Evolutionary conservation across 805 yeast species (phyloP).

Genomic region (Pichia heedii): DNA sequence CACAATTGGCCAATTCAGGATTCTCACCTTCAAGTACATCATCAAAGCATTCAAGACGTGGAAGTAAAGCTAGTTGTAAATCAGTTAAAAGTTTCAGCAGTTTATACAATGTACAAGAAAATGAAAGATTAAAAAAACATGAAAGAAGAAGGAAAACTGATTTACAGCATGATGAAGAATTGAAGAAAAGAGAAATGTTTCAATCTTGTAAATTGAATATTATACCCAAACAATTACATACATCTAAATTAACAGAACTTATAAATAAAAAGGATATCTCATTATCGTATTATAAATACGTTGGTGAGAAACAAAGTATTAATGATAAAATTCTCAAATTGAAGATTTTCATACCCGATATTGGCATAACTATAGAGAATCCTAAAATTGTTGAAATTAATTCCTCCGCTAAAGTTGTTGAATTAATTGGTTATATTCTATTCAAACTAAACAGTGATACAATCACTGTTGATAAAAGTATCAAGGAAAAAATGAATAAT

Average conservation of each 20-base stretch:
- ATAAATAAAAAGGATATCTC: conserved; percentile 38
- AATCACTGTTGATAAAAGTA: background rate
- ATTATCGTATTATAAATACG: conserved; percentile 29
- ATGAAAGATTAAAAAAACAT: background rate
- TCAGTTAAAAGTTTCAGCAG: conserved; percentile 2
- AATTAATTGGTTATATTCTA: conserved; percentile 48
- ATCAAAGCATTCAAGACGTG: background rate
- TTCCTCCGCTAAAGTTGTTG: conserved; percentile 37
- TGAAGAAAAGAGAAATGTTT: background rate
- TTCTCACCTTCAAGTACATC: background rate
- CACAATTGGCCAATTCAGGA: background rate
- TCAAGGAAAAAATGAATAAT: conserved; percentile 22
- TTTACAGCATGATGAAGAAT: background rate
- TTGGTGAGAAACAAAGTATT: conserved; percentile 11
- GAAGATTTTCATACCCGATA: conserved; percentile 16
- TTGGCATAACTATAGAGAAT: conserved; percentile 3
- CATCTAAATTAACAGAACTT: conserved; percentile 32
- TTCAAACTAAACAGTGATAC: conserved; percentile 21
- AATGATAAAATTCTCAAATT: conserved; percentile 8
- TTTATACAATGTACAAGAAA: background rate
- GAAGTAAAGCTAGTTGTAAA: background rate
- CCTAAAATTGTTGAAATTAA: conserved; percentile 22
- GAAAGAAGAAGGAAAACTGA: background rate
- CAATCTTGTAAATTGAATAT: background rate
- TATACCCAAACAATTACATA: background rate